These are phyloP conservation scores for Diaporthe australafricana DNA, from an alignment of 2,329 filamentous ascomycete species.

Conservation along the genomic window DNA sequence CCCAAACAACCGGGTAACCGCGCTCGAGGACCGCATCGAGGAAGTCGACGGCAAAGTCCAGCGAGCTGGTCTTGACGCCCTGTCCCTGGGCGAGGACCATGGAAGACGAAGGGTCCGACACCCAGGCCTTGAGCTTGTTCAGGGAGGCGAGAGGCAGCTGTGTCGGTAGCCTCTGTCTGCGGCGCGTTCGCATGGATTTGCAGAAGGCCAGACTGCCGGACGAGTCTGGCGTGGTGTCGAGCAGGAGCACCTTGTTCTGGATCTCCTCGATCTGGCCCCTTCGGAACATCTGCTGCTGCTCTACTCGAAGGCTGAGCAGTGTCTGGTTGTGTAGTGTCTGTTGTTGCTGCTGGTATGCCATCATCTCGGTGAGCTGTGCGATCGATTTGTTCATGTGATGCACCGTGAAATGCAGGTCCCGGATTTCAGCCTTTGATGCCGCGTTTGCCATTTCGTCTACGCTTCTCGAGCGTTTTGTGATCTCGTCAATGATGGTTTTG, in stretches of 20 bases:
- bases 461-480: constrained; percentile 29
- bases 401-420: constrained; percentile 36
- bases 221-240: background rate
- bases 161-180: background rate
- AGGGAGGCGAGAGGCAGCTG: background rate
- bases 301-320: background rate
- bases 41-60: background rate
- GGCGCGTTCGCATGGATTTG: constrained; percentile 3
- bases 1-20: background rate
- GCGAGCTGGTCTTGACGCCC: background rate
- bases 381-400: constrained; percentile 1
- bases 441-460: constrained; percentile 37
- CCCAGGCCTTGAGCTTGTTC: background rate
- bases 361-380: background rate
- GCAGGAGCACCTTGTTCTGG: background rate
- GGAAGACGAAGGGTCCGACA: background rate
- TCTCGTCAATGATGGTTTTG: constrained; percentile 38
- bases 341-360: background rate
- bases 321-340: background rate
- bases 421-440: constrained; percentile 38
- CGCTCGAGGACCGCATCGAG: background rate
- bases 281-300: background rate
- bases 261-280: background rate
- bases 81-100: background rate
- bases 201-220: background rate